phyloP scores from a whole-genome alignment of 163 green algal species.

The Scenedesmus sp. region DNA sequence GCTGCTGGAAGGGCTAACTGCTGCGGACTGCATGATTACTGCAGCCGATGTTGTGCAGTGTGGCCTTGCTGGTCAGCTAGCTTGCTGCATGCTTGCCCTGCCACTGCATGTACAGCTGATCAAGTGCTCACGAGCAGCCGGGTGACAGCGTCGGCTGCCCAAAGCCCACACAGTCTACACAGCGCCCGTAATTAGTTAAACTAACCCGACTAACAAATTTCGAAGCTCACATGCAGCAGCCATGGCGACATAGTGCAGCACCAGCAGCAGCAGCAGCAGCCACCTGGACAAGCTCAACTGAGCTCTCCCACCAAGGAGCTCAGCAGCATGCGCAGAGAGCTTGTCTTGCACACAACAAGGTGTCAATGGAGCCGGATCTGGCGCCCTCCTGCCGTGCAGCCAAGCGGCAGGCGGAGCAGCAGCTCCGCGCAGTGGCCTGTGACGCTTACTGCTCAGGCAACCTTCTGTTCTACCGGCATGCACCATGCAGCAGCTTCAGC shows the following conservation, averaged over 20 bases:
- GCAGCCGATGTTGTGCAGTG: too few species aligned
- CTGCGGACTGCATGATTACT: too few species aligned
- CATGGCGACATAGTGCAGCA: neutral
- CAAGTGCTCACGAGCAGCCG: too few species aligned
- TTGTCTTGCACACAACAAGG: neutral
- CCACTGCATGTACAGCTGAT: too few species aligned
- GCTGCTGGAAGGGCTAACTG: too few species aligned
- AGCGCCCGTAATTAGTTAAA: too few species aligned
- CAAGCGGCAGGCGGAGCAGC: neutral
- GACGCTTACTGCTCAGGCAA: neutral
- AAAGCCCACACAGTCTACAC: too few species aligned
- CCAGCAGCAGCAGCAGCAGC: neutral
- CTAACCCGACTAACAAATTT: too few species aligned
- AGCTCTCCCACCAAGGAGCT: neutral
- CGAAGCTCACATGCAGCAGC: neutral
- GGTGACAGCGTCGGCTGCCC: too few species aligned
- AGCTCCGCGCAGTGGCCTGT: neutral
- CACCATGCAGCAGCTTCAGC: neutral
- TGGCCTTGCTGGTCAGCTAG: too few species aligned
- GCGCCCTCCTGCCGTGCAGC: neutral
- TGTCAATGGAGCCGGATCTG: neutral
- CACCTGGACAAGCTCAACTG: neutral
- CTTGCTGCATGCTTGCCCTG: too few species aligned
- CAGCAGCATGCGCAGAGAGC: neutral
- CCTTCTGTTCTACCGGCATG: neutral